These are phyloP conservation scores for Solanum hybrid DNA, from an alignment of 305 asterid genomes.

Conservation along the genomic window DNA sequence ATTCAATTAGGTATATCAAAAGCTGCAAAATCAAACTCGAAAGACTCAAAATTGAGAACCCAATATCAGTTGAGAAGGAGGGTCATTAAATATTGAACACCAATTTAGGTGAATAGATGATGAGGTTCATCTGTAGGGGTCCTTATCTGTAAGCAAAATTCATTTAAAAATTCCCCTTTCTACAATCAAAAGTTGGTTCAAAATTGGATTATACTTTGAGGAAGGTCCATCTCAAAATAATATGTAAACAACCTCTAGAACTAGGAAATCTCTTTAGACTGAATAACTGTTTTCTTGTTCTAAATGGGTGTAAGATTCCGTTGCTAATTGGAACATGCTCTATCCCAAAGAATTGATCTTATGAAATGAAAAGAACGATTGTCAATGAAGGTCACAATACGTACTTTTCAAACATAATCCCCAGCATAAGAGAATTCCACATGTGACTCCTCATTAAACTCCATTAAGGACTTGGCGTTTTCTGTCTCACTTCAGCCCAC, in stretches of 20 bases:
- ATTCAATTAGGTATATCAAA: not conserved
- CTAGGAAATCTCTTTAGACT: not conserved
- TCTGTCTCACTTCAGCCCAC: not conserved
- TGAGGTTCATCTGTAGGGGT: not conserved
- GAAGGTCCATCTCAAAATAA: not conserved
- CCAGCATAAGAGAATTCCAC: not conserved
- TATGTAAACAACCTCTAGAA: not conserved
- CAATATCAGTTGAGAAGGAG: not conserved
- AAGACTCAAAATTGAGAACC: not conserved
- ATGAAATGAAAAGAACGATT: not conserved
- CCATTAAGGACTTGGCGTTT: not conserved
- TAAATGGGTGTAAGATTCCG: not conserved
- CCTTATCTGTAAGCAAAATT: not conserved
- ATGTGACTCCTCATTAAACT: not conserved
- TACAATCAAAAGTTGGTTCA: not conserved
- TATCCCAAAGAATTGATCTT: not conserved
- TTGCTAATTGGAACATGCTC: not conserved
- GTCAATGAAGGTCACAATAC: not conserved
- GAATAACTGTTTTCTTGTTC: not conserved
- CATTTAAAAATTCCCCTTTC: not conserved
- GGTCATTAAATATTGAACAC: not conserved
- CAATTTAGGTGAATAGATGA: not conserved
- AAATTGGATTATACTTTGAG: not conserved
- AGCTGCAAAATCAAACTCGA: not conserved
- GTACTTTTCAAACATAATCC: not conserved